A percentile compares a stretch with the other conserved stretches of the same genome.
These are phyloP conservation scores for Cladophialophora bantiana DNA, from an alignment of 2,329 filamentous ascomycete genomes.

Conservation along the genomic window DNA sequence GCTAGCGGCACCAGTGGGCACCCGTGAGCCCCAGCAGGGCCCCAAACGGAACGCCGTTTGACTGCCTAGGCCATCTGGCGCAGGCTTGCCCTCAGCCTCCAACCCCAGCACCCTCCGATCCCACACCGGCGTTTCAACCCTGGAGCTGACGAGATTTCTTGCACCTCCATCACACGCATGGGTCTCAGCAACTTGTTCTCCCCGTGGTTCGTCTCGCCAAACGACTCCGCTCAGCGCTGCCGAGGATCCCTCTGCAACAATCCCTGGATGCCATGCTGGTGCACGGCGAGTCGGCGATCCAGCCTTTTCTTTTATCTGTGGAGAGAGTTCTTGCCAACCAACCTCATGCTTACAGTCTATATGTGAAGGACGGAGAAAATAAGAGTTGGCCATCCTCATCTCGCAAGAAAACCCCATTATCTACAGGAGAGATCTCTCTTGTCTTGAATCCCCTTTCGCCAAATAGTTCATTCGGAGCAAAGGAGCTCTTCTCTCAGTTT, in stretches of 20 bases:
- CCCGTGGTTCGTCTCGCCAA: slow-evolving; percentile 5
- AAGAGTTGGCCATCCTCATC: not conserved
- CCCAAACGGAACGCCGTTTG: not conserved
- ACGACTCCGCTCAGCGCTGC: not conserved
- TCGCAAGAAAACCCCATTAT: not conserved
- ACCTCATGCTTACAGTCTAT: not conserved
- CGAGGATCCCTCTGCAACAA: not conserved
- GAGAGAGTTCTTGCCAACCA: not conserved
- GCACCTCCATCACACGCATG: slow-evolving; percentile 1
- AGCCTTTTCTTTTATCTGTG: slow-evolving; percentile 7
- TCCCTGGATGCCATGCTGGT: not conserved
- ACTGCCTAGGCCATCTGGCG: not conserved
- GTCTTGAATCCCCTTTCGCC: not conserved
- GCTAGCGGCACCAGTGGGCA: not conserved
- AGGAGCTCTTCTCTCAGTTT: not conserved
- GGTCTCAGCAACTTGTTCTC: not conserved
- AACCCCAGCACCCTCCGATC: slow-evolving; percentile 1
- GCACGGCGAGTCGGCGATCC: not conserved
- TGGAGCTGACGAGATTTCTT: slow-evolving; percentile 1
- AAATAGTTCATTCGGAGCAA: not conserved
- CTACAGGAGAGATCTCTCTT: not conserved
- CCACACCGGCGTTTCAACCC: slow-evolving; percentile 4
- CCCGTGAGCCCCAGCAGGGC: not conserved
- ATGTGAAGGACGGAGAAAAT: not conserved
- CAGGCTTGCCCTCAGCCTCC: slow-evolving; percentile 1